phyloP scores from a whole-genome alignment of 768 basidiomycete genomes.

The Pleurotus eryngii region DNA sequence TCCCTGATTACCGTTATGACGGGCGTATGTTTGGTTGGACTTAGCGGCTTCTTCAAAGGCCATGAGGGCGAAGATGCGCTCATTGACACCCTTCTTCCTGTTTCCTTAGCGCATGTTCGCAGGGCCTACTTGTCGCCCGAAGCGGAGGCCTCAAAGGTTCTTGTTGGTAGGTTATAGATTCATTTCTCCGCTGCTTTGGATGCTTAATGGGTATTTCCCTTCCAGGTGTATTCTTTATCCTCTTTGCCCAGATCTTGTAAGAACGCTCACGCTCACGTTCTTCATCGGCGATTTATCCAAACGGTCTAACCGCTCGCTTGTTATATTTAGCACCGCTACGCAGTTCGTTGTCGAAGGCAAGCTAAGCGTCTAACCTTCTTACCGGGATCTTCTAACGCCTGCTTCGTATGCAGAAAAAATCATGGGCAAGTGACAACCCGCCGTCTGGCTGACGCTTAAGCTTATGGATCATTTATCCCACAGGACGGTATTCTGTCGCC shows the following conservation, averaged over 20 bases:
- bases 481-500: slow-evolving; percentile 71
- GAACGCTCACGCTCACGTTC: slow-evolving; percentile 26
- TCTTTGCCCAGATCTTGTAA: slow-evolving; percentile 95
- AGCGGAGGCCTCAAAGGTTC: slow-evolving; percentile 64
- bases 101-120: slow-evolving; percentile 22
- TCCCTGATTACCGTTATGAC: slow-evolving; percentile 86
- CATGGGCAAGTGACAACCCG: slow-evolving; percentile 45
- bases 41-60: slow-evolving; percentile 85
- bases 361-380: slow-evolving; percentile 10
- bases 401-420: slow-evolving; percentile 68
- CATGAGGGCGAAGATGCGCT: slow-evolving; percentile 54
- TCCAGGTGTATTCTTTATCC: slow-evolving; percentile 82
- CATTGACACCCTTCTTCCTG: slow-evolving; percentile 18
- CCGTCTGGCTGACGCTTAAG: not conserved
- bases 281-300: not conserved
- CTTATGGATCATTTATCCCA: not conserved
- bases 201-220: slow-evolving; percentile 12
- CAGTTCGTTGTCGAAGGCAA: slow-evolving; percentile 88
- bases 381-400: slow-evolving; percentile 9
- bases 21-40: slow-evolving; percentile 83
- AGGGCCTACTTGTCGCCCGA: slow-evolving; percentile 36
- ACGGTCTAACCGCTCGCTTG: not conserved
- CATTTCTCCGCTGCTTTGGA: slow-evolving; percentile 10
- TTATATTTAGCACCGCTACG: slow-evolving; percentile 64
- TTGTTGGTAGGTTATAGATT: slow-evolving; percentile 54